Base-by-base conservation (phyloP, 257 asterid species). In the Gentiana dahurica region DNA sequence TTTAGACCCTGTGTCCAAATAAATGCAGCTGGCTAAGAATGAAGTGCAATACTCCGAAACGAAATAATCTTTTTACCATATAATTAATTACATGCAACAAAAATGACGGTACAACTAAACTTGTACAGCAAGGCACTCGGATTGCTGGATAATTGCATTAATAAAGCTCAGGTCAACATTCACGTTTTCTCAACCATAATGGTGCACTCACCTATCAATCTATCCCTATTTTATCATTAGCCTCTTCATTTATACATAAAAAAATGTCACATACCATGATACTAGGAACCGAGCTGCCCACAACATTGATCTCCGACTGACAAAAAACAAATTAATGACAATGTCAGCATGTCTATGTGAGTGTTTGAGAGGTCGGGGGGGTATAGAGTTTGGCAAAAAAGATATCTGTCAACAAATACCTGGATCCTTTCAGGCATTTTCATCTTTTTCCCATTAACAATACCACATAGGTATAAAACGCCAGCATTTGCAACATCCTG, bases 401-500 rank as follows among this genome's bases (percentile, higher is more conserved):
- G 55, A 5, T 41, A 34, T 15, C 50, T 48, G 55, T 63, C 10
- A 36, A 53, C 57, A 54, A 64, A 43, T 53, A 89, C 97, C 95
- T 83, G 92, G 61, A 86, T 68, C 64, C 54, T 69, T 34, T 75
- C 79, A 11, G 95, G 95, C 83, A 81, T 76, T 72, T 75, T 70
- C 53, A 61, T 71, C 75, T 65, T 77, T 71, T 73, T 59, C 41
- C 94, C 94, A 39, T 71, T 64, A 44, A 69, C 81, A 69, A 83
- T 34, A 67, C 68, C 53, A 56, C 92, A 81, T 49, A 89, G 78
- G 74, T 83, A 81, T 84, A 76, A 66, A 34, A 89, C 92, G 41
- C 95, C 97, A 46, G 80, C 79, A 66, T 80, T 86, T 67, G 86
- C 78, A 67, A 86, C 71, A 5, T 80, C 88, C 95, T 89, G 66